A percentile compares a stretch with the other conserved stretches of the same genome.
Evolutionary conservation across 2,329 filamentous ascomycete genomes (phyloP).

Genomic region (Fusarium dlaminii): DNA sequence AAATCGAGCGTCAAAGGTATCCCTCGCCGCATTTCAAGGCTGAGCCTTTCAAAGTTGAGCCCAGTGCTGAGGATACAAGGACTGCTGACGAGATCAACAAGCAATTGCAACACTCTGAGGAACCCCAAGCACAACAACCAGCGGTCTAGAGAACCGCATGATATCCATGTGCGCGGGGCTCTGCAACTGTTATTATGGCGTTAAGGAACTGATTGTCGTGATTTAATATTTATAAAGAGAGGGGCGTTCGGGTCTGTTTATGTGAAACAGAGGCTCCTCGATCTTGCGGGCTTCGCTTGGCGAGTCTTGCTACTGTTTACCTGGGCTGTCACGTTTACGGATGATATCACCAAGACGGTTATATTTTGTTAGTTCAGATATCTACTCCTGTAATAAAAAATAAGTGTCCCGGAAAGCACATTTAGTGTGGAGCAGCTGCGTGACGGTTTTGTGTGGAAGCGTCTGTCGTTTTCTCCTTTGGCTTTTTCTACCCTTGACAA

Average conservation of each 20-base stretch:
- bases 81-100: slow-evolving; percentile 64
- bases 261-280: slow-evolving; percentile 13
- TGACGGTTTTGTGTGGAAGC: not conserved
- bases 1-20: slow-evolving; percentile 52
- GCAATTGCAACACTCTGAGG: slow-evolving; percentile 60
- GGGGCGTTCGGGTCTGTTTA: slow-evolving; percentile 38
- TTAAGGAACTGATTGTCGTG: slow-evolving; percentile 31
- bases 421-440: not conserved
- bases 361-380: not conserved
- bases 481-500: not conserved
- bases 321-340: not conserved
- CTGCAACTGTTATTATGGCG: slow-evolving; percentile 31
- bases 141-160: slow-evolving; percentile 31
- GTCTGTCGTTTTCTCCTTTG: not conserved
- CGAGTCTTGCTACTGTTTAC: slow-evolving; percentile 6
- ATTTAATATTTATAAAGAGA: slow-evolving; percentile 27
- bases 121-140: slow-evolving; percentile 27
- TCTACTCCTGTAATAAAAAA: not conserved
- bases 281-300: not conserved
- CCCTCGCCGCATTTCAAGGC: slow-evolving; percentile 49
- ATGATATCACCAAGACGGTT: slow-evolving; percentile 1
- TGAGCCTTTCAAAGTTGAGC: slow-evolving; percentile 52
- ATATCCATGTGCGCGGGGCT: slow-evolving; percentile 20
- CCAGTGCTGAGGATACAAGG: slow-evolving; percentile 54
- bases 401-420: not conserved